Base-by-base conservation (phyloP, 768 basidiomycete species). In the Lactarius trivialis region DNA sequence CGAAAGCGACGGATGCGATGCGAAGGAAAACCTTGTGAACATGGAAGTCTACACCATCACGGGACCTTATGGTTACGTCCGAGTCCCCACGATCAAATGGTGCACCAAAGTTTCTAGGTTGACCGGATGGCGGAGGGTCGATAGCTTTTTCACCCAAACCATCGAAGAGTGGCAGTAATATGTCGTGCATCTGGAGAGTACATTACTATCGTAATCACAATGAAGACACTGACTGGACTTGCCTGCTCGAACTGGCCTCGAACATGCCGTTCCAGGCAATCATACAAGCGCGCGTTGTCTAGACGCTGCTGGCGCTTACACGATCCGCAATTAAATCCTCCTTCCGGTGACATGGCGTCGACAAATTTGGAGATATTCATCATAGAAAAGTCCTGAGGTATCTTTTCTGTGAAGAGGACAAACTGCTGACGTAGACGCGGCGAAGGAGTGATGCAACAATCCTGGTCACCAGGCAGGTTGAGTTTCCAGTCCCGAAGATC, bases 1-100 rank as follows among this genome's bases (percentile, higher is more conserved):
- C 74, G 65, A 86, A 86, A 70, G 86, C 79, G 5, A 81, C 76
- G 12, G 86, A 87, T 0, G 82, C 79, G 17, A 83, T 68, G 19
- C 81, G 76, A 12, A 86, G 74, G 59, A 86, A 73, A 43, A 78
- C 66, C 65, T 81, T 82, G 76, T 81, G 81, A 59, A 82, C 78
- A 61, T 76, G 76, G 71, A 85, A 85, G 61, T 76, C 73, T 65
- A 77, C 74, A 24, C 72, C 66, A 67, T 85, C 84, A 54, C 79
- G 81, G 9, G 83, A 80, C 56, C 80, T 78, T 45, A 86, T 72
- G 57, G 83, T 78, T 56, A 85, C 71, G 65, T 84, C 82, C 15
- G 58, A 43, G 14, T 60, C 60, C 14, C 19, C 30, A 17, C 55
- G 55, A 17, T 64, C 55, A 17, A 64, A 64, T 21, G 59, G 63